Evolutionary conservation across 2,329 filamentous ascomycete species (phyloP), one percentile per base, ranked within the genome.

Genomic region (Penicillium griseofulvum): DNA sequence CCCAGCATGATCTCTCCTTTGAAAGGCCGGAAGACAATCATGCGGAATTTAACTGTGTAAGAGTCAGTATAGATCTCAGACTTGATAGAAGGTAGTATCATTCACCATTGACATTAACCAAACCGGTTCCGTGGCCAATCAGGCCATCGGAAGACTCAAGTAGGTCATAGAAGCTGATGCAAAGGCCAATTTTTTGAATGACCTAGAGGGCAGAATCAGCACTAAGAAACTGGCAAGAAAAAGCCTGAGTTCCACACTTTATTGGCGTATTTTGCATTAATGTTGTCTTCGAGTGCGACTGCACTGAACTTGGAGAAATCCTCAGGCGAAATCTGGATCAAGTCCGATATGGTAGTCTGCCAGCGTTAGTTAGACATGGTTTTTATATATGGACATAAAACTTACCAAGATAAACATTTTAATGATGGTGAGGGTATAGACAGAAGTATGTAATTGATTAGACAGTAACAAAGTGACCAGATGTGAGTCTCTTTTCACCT

Each of bases 181-280:
- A 97, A 4, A 99, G 86, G 11, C 94, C 94, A 56, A 97, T 87
- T 69, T 94, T 94, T 71, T 96, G 93, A 58, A 99, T 91, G 22
- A 91, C 89, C 83, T 89, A 53, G n/a, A 44, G 17, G 31, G n/a
- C 39, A 55, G 12, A 55, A 43, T 56, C 38, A 57, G 28, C 28
- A 34, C 26, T 16, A 33, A 22, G 10, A 45, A 10, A 33, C 26
- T 16, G 56, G 29, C 33, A 33, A 17, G 12, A 22, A 17, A 39
- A 43, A 17, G 37, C 29, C 34, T 5, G 22, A 49, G 24, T 14
- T 9, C 48, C 62, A 37, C 49, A 90, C 88, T 76, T 93, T 94
- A 77, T 99, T 97, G 56, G 93, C 87, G 74, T 97, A 99, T 76
- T 99, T 99, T 60, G 87, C 83, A 72, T 99, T 97, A 77, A 99